A percentile compares a stretch with the other conserved stretches of the same genome.
phyloP scores from a whole-genome alignment of 441 rosid species.

The Capsella rubella region DNA sequence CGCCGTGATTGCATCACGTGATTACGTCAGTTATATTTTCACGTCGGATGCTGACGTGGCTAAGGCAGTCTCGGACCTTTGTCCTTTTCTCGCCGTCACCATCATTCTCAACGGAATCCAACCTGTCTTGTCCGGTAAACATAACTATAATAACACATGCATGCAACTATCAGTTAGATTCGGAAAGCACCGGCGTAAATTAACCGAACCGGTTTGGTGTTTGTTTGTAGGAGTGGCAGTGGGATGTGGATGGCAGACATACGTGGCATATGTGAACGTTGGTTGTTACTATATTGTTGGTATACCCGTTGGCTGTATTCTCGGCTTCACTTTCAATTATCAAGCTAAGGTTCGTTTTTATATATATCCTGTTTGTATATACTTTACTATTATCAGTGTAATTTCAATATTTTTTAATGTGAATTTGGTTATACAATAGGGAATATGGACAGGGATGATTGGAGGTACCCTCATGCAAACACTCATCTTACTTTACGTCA shows the following conservation, averaged over 20 bases:
- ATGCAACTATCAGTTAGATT: not conserved
- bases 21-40: conserved; percentile 57
- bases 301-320: conserved; percentile 54
- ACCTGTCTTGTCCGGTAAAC: conserved; percentile 57
- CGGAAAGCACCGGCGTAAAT: not conserved
- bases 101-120: conserved; percentile 62
- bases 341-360: conserved; percentile 53
- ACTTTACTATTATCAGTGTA: too few species aligned
- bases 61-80: conserved; percentile 59
- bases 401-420: not conserved
- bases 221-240: conserved; percentile 59
- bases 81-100: conserved; percentile 60
- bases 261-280: conserved; percentile 61
- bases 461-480: conserved; percentile 70
- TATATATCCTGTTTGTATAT: too few species aligned
- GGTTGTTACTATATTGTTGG: conserved; percentile 67
- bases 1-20: conserved; percentile 36
- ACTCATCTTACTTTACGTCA: conserved; percentile 57
- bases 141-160: too few species aligned
- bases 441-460: conserved; percentile 81
- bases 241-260: conserved; percentile 75
- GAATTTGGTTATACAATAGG: conserved; percentile 46
- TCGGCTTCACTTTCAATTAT: conserved; percentile 55
- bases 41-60: conserved; percentile 56
- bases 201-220: conserved; percentile 9